Conservation (phyloP, 352 stramenopile genomes). For the Globisporangium rhizosaccharum region DNA sequence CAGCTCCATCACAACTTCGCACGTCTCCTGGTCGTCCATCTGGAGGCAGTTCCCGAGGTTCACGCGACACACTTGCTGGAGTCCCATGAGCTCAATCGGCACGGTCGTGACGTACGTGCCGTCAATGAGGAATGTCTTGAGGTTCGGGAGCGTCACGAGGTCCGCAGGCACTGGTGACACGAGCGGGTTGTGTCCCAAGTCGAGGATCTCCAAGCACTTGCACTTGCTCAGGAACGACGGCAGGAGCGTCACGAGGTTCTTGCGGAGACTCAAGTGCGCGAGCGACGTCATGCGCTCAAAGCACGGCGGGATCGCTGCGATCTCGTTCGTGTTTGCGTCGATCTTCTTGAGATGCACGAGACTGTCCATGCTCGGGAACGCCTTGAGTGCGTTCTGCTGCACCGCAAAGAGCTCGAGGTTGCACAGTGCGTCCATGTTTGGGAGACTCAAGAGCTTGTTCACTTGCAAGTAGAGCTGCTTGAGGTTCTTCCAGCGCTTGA, state of each 20-base stretch:
- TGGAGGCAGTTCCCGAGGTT: constrained; percentile 46
- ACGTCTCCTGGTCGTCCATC: constrained; percentile 67
- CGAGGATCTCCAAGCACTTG: constrained; percentile 56
- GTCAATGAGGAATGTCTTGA: constrained; percentile 71
- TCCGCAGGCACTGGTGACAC: constrained; percentile 30
- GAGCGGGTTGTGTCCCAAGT: constrained; percentile 64
- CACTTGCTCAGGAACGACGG: constrained; percentile 39
- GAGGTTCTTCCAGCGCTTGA: constrained; percentile 51
- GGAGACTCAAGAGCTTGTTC: constrained; percentile 42
- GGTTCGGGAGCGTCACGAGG: constrained; percentile 33
- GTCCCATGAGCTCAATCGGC: constrained; percentile 56
- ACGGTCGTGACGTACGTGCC: constrained; percentile 38
- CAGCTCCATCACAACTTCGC: constrained; percentile 53
- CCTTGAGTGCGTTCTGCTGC: constrained; percentile 56
- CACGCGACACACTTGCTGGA: constrained; percentile 44
- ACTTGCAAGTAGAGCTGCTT: constrained; percentile 50
- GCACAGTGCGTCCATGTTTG: constrained; percentile 38
- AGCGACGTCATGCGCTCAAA: constrained; percentile 57
- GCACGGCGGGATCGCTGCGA: constrained; percentile 36
- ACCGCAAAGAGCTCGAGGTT: constrained; percentile 57
- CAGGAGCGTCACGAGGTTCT: constrained; percentile 50
- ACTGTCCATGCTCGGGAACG: constrained; percentile 56
- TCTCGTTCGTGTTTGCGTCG: constrained; percentile 70
- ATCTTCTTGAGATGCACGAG: constrained; percentile 66
- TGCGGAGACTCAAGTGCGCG: constrained; percentile 57